phyloP scores from a whole-genome alignment of 176 grass and related monocot species.

The maize (Zea mays) region Zm-B73-REFERENCE-NAM-5.0 NC_050101.1:175220001-175220500 shows the following conservation, averaged over 20 bases:
- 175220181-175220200: constrained; percentile 43
- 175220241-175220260: not conserved
- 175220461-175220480: too few species aligned
- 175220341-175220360: not conserved
- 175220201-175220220: constrained; percentile 29
- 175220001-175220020: too few species aligned
- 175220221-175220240: constrained; percentile 8
- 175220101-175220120: constrained; percentile 34
- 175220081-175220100: constrained; percentile 38
- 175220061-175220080: constrained; percentile 47
- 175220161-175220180: constrained; percentile 31
- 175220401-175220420: too few species aligned
- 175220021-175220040: too few species aligned
- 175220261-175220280: not conserved
- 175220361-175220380: too few species aligned
- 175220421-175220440: too few species aligned
- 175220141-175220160: constrained; percentile 30
- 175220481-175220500: too few species aligned
- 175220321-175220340: not conserved
- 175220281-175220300: not conserved
- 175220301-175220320: not conserved
- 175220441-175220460: too few species aligned
- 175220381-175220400: too few species aligned
- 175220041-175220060: too few species aligned
- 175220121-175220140: constrained; percentile 31